Base-by-base conservation (phyloP, 805 yeast genomes). In the Wickerhamomyces rabaulensis region DNA sequence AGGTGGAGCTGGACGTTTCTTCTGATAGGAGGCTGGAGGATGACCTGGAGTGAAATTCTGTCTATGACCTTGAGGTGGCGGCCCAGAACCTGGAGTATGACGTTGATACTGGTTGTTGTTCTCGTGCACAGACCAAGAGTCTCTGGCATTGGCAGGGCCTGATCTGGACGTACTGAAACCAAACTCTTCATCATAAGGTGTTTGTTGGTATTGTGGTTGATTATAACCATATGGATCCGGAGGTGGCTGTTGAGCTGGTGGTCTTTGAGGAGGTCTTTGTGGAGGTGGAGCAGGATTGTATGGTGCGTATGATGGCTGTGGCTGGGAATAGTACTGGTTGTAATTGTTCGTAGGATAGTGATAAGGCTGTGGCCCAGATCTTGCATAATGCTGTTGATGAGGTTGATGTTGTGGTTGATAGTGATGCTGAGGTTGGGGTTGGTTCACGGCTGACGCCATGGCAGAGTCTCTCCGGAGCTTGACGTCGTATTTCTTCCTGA, bases 401-500 rank as follows among this genome's bases (percentile, higher is more conserved):
- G n/a, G 23, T 8, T 35, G 15, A 17, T 19, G 25, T 16, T 20
- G 17, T 9, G n/a, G 39, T 31, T 26, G 38, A n/a, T n/a, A n/a
- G n/a, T n/a, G n/a, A n/a, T n/a, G n/a, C n/a, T n/a, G n/a, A 23
- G 19, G 20, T n/a, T 29, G 17, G 7, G 6, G 35, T 35, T 21
- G 29, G 3, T 27, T 27, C 31, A 13, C 10, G n/a, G 15, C 4
- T 27, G 31, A 27, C n/a, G 10, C n/a, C n/a, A 27, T 13, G 12
- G 31, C 10, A 13, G 27, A 13, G n/a, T 27, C 13, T 27, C 31
- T 27, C 31, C 7, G 31, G 4, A 47, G 38, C 22, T 45, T 39
- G 15, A 10, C 13, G 36, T 68, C 71, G 42, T 70, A 69, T 2
- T 35, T 51, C 12, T 44, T 45, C 20, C 70, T 60, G 44, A 53